Percentiles rank a stretch among this genome's conserved stretches.
Conservation (phyloP, 768 basidiomycete genomes). For the Auriscalpium microsporum region DNA sequence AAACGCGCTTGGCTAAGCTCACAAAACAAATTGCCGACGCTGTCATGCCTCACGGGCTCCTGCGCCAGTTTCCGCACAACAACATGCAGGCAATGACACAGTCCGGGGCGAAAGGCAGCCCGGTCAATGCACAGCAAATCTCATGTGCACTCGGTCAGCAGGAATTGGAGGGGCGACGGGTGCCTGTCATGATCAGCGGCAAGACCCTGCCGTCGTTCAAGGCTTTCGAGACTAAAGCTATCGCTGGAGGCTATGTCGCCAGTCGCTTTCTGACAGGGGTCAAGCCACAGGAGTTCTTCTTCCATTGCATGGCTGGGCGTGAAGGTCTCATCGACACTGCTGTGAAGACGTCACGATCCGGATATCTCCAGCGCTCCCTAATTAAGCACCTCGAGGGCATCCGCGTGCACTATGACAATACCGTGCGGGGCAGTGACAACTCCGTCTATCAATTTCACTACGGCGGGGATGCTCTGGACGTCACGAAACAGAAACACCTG, state of each 20-base stretch:
- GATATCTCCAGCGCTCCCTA: constrained; percentile 94
- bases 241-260: constrained; percentile 96
- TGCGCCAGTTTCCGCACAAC: constrained; percentile 94
- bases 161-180: constrained; percentile 95
- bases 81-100: constrained; percentile 99
- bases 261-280: constrained; percentile 98
- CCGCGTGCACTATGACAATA: constrained; percentile 95
- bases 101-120: constrained; percentile 96
- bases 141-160: constrained; percentile 98
- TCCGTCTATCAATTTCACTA: constrained; percentile 95
- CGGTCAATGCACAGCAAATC: constrained; percentile 95
- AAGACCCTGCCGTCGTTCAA: constrained; percentile 97
- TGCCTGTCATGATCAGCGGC: constrained; percentile 98
- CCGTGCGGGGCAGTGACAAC: constrained; percentile 90
- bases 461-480: constrained; percentile 93
- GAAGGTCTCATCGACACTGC: constrained; percentile 99
- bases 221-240: constrained; percentile 94
- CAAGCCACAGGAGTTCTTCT: constrained; percentile 98
- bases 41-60: constrained; percentile 77
- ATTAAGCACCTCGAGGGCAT: constrained; percentile 98
- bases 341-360: constrained; percentile 97
- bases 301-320: constrained; percentile 99
- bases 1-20: constrained; percentile 75
- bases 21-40: constrained; percentile 86
- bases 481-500: constrained; percentile 95